Conservation (phyloP, 2,329 filamentous ascomycete species). For the Neonectria faginata region DNA sequence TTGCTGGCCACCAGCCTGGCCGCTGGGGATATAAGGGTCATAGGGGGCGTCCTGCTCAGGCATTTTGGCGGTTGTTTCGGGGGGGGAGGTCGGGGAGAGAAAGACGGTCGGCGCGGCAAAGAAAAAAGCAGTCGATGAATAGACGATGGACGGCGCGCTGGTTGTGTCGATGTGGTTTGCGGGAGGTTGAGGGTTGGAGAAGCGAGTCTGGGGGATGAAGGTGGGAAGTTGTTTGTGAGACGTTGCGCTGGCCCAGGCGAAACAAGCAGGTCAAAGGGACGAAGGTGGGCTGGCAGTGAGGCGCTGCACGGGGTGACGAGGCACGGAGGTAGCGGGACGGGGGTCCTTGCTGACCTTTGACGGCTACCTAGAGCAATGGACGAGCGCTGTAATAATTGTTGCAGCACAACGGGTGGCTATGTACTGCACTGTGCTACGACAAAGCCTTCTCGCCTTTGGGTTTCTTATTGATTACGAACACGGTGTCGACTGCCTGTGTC, state of each 20-base stretch:
- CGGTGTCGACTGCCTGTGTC: constrained; percentile 2
- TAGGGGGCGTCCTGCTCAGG: constrained; percentile 74
- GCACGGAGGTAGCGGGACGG: constrained; percentile 37
- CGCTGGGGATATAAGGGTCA: constrained; percentile 88
- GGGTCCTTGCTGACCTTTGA: constrained; percentile 30
- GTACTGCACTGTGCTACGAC: neutral
- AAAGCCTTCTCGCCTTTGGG: constrained; percentile 7
- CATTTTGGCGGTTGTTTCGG: constrained; percentile 54
- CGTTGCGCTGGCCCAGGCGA: constrained; percentile 47
- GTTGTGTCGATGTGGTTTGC: constrained; percentile 39
- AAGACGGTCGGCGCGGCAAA: constrained; percentile 27
- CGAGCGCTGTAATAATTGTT: constrained; percentile 13
- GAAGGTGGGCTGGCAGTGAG: constrained; percentile 37
- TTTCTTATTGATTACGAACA: constrained; percentile 24
- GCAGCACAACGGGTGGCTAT: constrained; percentile 6
- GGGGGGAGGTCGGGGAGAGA: constrained; percentile 12
- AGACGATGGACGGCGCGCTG: constrained; percentile 27
- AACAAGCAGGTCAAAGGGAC: constrained; percentile 38
- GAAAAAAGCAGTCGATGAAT: constrained; percentile 26
- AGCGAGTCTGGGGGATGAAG: constrained; percentile 40
- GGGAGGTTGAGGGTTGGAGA: constrained; percentile 42
- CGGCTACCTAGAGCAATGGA: constrained; percentile 26
- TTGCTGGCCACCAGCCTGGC: constrained; percentile 61
- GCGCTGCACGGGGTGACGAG: constrained; percentile 48
- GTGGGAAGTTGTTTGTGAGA: constrained; percentile 45